Evolutionary conservation across 108 stramenopile genomes (phyloP).

Genomic region (Epipyxis sp.): DNA sequence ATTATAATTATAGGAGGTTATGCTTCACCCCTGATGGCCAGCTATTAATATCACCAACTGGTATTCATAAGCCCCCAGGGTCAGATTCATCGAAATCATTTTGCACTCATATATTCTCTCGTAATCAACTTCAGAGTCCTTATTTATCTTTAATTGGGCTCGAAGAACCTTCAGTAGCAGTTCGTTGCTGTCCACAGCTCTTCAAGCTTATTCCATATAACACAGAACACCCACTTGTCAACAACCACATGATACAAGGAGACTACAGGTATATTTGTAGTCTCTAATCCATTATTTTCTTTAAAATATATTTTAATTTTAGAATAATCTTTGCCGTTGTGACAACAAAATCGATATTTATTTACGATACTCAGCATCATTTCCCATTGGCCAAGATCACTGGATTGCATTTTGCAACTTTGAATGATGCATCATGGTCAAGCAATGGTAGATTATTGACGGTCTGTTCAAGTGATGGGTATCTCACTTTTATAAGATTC

Average conservation of each 20-base stretch:
- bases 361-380: conserved; percentile 60
- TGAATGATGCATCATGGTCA: conserved; percentile 58
- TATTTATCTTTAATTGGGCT: conserved; percentile 45
- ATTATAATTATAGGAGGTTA: conserved; percentile 51
- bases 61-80: conserved; percentile 35
- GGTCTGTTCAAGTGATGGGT: conserved; percentile 55
- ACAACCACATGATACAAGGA: conserved; percentile 38
- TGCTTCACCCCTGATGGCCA: conserved; percentile 82
- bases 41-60: conserved; percentile 79
- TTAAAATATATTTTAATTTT: conserved; percentile 39
- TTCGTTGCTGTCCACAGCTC: conserved; percentile 54
- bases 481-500: conserved; percentile 50
- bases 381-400: conserved; percentile 44
- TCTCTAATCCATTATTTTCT: conserved; percentile 8
- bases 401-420: conserved; percentile 50
- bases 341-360: conserved; percentile 48
- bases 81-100: neutral
- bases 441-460: conserved; percentile 34
- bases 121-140: conserved; percentile 43
- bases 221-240: conserved; percentile 10
- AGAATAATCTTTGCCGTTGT: conserved; percentile 56
- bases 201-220: conserved; percentile 29
- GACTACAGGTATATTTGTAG: too few relatives aligned
- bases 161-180: conserved; percentile 49
- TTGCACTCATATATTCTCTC: conserved; percentile 45